Evolutionary conservation across 2,329 filamentous ascomycete genomes (phyloP).

Genomic region (Aspergillus sp.): DNA sequence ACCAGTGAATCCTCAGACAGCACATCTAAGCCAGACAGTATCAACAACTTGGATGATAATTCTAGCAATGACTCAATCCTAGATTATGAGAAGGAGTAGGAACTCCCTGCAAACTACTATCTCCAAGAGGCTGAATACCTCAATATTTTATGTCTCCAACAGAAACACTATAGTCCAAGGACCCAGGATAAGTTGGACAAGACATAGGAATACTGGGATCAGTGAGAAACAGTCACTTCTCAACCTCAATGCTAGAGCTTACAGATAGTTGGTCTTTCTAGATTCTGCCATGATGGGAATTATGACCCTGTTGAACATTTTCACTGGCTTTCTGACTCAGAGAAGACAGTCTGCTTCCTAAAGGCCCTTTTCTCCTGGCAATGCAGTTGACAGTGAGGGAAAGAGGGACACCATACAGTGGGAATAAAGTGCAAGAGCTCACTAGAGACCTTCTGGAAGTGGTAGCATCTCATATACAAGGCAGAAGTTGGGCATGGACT

Average conservation of each 20-base stretch:
- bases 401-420: constrained; percentile 6
- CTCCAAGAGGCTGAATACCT: constrained; percentile 16
- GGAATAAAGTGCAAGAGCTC: constrained; percentile 13
- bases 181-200: constrained; percentile 21
- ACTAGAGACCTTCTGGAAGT: constrained; percentile 17
- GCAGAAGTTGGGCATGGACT: constrained; percentile 8
- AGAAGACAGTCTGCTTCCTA: constrained; percentile 21
- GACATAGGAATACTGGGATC: constrained; percentile 15
- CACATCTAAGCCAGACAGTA: constrained; percentile 7
- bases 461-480: constrained; percentile 19
- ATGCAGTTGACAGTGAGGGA: constrained; percentile 10
- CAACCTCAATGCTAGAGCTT: constrained; percentile 3
- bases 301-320: constrained; percentile 12
- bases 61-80: constrained; percentile 8
- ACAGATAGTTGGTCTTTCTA: constrained; percentile 8
- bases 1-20: constrained; percentile 10
- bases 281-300: constrained; percentile 15
- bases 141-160: constrained; percentile 17
- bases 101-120: constrained; percentile 15
- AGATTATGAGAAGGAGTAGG: constrained; percentile 6
- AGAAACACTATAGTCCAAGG: constrained; percentile 19
- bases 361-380: constrained; percentile 17
- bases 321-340: constrained; percentile 16
- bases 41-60: constrained; percentile 8
- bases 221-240: constrained; percentile 8